A percentile compares a stretch with the other conserved stretches of the same genome.
phyloP scores from a whole-genome alignment of 169 alveolate genomes.

The Eimeria falciformis region DNA sequence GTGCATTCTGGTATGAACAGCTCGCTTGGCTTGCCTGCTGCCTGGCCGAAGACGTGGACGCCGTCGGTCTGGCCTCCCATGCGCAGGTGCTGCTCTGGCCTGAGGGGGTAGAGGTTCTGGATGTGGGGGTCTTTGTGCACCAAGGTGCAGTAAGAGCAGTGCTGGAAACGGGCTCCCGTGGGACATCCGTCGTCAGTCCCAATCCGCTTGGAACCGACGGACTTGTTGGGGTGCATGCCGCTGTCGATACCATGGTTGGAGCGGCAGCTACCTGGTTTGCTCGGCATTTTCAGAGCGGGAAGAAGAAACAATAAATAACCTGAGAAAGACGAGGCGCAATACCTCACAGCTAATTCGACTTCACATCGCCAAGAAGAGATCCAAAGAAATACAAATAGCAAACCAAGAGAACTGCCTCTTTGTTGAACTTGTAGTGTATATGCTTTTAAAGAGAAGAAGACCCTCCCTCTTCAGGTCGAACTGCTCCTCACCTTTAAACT shows the following conservation, averaged over 20 bases:
- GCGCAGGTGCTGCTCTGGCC: conserved; percentile 18
- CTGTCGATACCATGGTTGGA: conserved; percentile 5
- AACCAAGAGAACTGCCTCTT: no score
- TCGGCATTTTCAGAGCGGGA: not conserved
- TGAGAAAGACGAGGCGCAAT: no score
- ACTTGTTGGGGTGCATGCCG: not conserved
- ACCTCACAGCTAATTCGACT: no score
- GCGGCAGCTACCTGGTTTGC: conserved; percentile 28
- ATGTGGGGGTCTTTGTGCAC: conserved; percentile 47
- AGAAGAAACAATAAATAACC: not conserved
- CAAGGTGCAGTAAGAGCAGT: conserved; percentile 45
- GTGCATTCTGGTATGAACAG: not conserved
- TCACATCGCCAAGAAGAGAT: no score
- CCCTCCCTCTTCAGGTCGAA: no score
- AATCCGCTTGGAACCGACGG: not conserved
- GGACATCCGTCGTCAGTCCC: not conserved
- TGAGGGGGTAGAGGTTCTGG: conserved; percentile 59
- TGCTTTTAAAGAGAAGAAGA: no score
- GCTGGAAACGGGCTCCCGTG: not conserved
- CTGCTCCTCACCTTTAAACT: no score
- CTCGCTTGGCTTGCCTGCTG: conserved; percentile 29
- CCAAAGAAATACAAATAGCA: no score
- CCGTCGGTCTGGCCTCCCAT: not conserved
- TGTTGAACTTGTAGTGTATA: no score
- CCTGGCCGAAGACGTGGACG: not conserved